Conservation (phyloP, 2,329 filamentous ascomycete species). For the Chrysoporthe deuterocubensis region DNA sequence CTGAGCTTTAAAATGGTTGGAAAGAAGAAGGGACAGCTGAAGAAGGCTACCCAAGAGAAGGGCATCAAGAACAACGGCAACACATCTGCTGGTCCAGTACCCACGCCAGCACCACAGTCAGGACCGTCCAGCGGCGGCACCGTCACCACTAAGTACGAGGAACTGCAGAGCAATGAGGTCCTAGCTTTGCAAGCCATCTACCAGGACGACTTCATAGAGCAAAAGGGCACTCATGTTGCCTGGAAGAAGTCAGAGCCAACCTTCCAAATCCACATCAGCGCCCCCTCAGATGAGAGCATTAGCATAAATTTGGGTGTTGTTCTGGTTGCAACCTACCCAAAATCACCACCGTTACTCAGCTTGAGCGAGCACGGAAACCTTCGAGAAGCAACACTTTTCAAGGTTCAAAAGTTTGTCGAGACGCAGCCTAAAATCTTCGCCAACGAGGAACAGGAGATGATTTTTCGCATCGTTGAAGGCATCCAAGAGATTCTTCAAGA, state of each 20-base stretch:
- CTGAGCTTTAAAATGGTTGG: slow-evolving; percentile 52
- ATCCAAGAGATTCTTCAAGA: slow-evolving; percentile 82
- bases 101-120: slow-evolving; percentile 31
- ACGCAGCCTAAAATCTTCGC: slow-evolving; percentile 59
- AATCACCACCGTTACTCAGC: slow-evolving; percentile 73
- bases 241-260: slow-evolving; percentile 91
- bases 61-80: slow-evolving; percentile 44
- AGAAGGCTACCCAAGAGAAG: slow-evolving; percentile 48
- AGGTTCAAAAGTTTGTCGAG: slow-evolving; percentile 68
- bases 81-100: slow-evolving; percentile 43
- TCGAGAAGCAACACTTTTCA: slow-evolving; percentile 71
- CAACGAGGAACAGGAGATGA: slow-evolving; percentile 60
- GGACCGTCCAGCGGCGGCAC: slow-evolving; percentile 6
- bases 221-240: slow-evolving; percentile 71
- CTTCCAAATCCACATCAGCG: slow-evolving; percentile 79
- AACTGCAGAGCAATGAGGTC: slow-evolving; percentile 86
- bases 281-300: slow-evolving; percentile 73
- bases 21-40: slow-evolving; percentile 53
- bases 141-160: slow-evolving; percentile 69
- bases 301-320: slow-evolving; percentile 75
- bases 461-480: slow-evolving; percentile 68
- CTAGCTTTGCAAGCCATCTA: slow-evolving; percentile 87
- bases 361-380: slow-evolving; percentile 68
- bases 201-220: slow-evolving; percentile 81
- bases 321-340: slow-evolving; percentile 89